Percentiles rank a stretch among this genome's conserved stretches.
Evolutionary conservation across 2,329 filamentous ascomycete species (phyloP).

Genomic region (Microsporum canis): DNA sequence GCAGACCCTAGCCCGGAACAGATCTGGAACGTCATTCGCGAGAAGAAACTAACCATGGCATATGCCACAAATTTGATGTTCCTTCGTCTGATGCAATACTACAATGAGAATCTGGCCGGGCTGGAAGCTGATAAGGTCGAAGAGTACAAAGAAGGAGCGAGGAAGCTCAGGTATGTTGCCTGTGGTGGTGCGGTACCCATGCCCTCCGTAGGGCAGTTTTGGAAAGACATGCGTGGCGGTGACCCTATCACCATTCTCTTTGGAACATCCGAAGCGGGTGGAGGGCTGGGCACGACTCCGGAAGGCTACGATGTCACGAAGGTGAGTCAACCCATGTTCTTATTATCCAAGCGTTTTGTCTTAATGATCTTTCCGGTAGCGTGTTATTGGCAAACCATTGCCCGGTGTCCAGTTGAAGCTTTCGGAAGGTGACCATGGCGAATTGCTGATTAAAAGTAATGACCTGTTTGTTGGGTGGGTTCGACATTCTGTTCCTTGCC

Average conservation of each 20-base stretch:
- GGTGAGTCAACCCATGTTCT: not conserved
- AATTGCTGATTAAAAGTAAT: conserved; percentile 9
- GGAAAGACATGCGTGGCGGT: not conserved
- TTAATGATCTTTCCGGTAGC: not conserved
- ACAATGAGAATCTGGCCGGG: conserved; percentile 7
- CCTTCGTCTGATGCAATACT: conserved; percentile 10
- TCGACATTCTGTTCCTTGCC: not conserved
- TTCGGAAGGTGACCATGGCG: conserved; percentile 8
- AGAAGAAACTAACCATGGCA: not conserved
- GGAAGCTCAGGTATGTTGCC: not conserved
- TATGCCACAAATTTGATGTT: not conserved
- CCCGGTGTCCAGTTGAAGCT: conserved; percentile 4
- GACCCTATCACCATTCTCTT: not conserved
- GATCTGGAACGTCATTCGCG: conserved; percentile 1
- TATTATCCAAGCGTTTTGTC: not conserved
- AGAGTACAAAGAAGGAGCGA: conserved; percentile 6
- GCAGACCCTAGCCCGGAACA: not conserved
- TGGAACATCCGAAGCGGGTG: conserved; percentile 3
- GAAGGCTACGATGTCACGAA: not conserved
- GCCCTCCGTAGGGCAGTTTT: conserved; percentile 2
- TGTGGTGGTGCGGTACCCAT: conserved; percentile 3
- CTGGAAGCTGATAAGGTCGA: conserved; percentile 2
- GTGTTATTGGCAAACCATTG: conserved; percentile 9
- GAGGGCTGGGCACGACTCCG: not conserved
- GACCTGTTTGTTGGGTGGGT: conserved; percentile 9